Percentiles rank a stretch among this genome's conserved stretches.
Conservation (phyloP, 768 basidiomycete species). For the Rhizopogon rudus region DNA sequence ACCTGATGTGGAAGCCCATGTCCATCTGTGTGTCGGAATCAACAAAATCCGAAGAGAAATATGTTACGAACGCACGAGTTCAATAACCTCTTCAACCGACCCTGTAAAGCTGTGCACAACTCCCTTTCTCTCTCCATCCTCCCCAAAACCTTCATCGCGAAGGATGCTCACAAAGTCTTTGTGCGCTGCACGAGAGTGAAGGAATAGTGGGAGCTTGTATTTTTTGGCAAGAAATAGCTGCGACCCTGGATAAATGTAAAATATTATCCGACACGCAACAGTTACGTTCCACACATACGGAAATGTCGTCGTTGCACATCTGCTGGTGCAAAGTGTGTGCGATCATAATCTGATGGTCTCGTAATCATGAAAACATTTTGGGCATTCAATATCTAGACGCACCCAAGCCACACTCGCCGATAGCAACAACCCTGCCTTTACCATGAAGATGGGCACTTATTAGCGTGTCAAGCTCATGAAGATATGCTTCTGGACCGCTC, state of each 20-base stretch:
- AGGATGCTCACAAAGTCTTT: slow-evolving; percentile 62
- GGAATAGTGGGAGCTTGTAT: slow-evolving; percentile 69
- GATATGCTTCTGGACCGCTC: slow-evolving; percentile 56
- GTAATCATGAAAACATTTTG: background rate
- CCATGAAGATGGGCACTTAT: slow-evolving; percentile 45
- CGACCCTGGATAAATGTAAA: slow-evolving; percentile 26
- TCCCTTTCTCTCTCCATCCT: slow-evolving; percentile 57
- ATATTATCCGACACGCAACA: background rate
- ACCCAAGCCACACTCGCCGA: slow-evolving; percentile 84
- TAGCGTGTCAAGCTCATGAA: slow-evolving; percentile 51
- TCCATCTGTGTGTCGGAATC: slow-evolving; percentile 40
- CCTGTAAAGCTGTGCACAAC: slow-evolving; percentile 87
- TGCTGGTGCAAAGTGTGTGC: slow-evolving; percentile 56
- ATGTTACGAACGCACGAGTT: slow-evolving; percentile 45
- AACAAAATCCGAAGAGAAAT: background rate
- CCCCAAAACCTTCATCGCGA: slow-evolving; percentile 58
- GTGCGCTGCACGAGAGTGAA: slow-evolving; percentile 80
- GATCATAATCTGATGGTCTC: slow-evolving; percentile 60
- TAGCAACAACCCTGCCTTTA: slow-evolving; percentile 56
- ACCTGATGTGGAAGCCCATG: slow-evolving; percentile 72
- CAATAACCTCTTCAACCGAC: slow-evolving; percentile 50
- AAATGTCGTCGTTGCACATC: slow-evolving; percentile 63
- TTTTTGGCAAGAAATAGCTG: slow-evolving; percentile 67
- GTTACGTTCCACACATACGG: slow-evolving; percentile 33
- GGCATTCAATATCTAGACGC: background rate